Base-by-base conservation (phyloP, 768 basidiomycete species). In the Gelatoporia subvermispora region DNA sequence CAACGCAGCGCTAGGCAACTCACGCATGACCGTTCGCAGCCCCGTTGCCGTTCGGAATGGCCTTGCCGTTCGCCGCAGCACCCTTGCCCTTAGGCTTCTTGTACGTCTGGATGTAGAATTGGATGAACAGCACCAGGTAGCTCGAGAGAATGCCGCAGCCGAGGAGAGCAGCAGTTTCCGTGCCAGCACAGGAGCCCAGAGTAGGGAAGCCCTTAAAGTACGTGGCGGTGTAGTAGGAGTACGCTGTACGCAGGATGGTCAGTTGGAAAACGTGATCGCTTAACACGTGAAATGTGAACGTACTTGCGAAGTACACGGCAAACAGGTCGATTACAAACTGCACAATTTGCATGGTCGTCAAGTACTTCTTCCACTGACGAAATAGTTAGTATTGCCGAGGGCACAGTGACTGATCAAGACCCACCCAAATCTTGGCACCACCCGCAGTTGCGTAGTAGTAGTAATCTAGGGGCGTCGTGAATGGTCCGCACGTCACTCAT, bases 381-480 rank as follows among this genome's bases (percentile, higher is more conserved):
- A 15, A 2, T 9, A 4, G 39, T 54, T 45, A 61, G 45, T 25
- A 5, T 36, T 22, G 38, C 28, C 25, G 23, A 21, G 31, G 10
- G 35, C 24, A 11, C 17, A 15, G 20, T 18, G 15, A 15, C 2
- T 15, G 4, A 8, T 22, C 22, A 25, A n/a, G 4, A 65, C 76
- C 45, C 68, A 93, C 93, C 93, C 96, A 98, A 70, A 98, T 92
- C 72, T 77, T 90, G 63, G 87, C 88, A 53, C 96, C 96, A 62
- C 95, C 93, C 43, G 96, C 93, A 43, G 96, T 97, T 21, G 93
- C 93, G 70, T 88, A 98, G 73, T 99, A 99, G 72, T 99, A 99
- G 69, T 98, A 99, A 73, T 99, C 93, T 94, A 60, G 5, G 45
- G 17, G 28, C 41, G 34, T 51, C 21, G 35, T 21, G 35, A 41